A percentile compares a stretch with the other conserved stretches of the same genome.
Conservation (phyloP, 768 basidiomycete species). For the Russula ochroleuca region DNA sequence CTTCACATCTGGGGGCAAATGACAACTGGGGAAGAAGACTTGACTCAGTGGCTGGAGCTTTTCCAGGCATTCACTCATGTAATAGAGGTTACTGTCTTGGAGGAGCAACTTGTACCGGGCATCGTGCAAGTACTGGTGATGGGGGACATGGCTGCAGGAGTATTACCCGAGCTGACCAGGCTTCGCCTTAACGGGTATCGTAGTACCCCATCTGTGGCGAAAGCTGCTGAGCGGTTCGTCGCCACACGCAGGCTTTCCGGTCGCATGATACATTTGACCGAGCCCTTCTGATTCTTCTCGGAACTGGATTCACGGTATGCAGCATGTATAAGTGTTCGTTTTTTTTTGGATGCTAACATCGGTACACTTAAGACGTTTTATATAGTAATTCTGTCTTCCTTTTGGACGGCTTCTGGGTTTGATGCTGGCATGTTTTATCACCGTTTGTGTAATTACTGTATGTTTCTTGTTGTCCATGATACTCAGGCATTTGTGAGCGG, state of each 20-base stretch:
- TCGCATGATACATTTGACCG: not conserved
- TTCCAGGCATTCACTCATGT: not conserved
- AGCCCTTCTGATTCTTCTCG: not conserved
- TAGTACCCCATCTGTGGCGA: not conserved
- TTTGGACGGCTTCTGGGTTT: not conserved
- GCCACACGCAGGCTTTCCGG: not conserved
- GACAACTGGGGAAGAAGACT: not conserved
- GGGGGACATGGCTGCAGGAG: not conserved
- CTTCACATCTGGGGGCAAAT: not conserved
- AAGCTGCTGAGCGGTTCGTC: not conserved
- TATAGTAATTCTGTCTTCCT: not conserved
- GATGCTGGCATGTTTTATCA: not conserved
- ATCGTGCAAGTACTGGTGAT: not conserved
- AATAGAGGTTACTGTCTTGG: not conserved
- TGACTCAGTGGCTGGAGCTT: constrained; percentile 4
- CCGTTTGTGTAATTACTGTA: not conserved
- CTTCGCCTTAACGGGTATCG: not conserved
- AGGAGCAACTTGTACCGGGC: constrained; percentile 4
- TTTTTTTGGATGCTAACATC: not conserved
- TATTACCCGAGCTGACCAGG: not conserved
- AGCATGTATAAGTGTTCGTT: not conserved
- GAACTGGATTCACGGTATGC: not conserved
- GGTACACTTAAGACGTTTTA: too few species aligned
- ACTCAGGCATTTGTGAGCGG: too few species aligned
- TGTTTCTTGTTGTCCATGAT: not conserved